Base-by-base conservation (phyloP, 495 filamentous ascomycete genomes). In the Glonium stellatum region DNA sequence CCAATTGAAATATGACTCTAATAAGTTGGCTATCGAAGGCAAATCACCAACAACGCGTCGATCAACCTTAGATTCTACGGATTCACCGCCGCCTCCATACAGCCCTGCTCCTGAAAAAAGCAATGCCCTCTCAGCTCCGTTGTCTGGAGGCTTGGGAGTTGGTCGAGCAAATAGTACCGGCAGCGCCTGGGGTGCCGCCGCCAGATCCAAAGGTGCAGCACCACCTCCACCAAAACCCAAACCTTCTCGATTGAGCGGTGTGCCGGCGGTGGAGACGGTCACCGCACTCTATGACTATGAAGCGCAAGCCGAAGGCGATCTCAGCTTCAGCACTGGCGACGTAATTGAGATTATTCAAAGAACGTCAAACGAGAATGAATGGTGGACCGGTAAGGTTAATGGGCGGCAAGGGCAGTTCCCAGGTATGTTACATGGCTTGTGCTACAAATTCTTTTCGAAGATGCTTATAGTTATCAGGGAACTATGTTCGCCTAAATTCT, bases 211-310 rank as follows among this genome's bases (percentile, higher is more conserved):
- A 66, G 84, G 87, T 64, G 77, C 87, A 1, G 90, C 90, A 58
- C 92, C 92, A 25, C 92, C 92, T 19, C 92, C 92, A 18, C 92
- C 92, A 21, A 89, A 87, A 73, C 91, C 92, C 8, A 97, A 97
- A 76, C 93, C 92, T 4, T 80, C 78, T 35, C 78, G 82, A 42
- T 80, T 97, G 41, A 82, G 75, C 69, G 85, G 80, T n/a, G 77
- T 75, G n/a, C 80, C 82, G 1, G 69, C 75, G 9, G 70, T 75
- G 5, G 91, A 97, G 73, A 91, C 82, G 5, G 90, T 84, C 27
- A 76, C 73, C 37, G 73, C 73, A 22, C 55, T 76, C 31, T 98
- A 97, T 67, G 93, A 97, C 70, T 99, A 96, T 69, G 89, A 96
- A 62, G 93, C 93, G 19, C 91, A 97, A 67, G 92, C 92, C 1